Evolutionary conservation across 1,284 basidiomycete species (phyloP), one percentile per base, ranked within the genome.

Genomic region (Tilletia indica): DNA sequence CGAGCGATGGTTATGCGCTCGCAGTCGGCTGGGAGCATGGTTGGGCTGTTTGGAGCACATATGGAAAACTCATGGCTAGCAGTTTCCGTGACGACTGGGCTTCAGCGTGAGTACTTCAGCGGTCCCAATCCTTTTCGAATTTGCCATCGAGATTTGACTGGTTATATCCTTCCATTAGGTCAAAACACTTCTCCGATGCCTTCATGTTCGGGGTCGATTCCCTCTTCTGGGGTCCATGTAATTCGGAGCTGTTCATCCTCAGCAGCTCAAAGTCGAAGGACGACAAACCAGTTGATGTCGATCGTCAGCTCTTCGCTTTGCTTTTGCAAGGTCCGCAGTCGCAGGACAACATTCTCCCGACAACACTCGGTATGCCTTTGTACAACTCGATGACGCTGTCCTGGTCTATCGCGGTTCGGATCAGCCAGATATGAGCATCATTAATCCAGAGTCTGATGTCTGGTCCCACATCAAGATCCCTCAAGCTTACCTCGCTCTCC

Each of bases 371-470:
- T 96, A 97, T 81, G 95, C 93, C 0, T 97, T 98, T 85, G 87
- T 97, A 48, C 94, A 97, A 85, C 90, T 96, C 88, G 94, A 98
- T 80, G 94, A 98, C 81, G 89, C 93, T 51, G 91, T 94, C 0
- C 88, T 97, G 3, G 90, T 99, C n/a, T 99, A 98, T 83, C 89
- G 97, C 72, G 96, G 97, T 2, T 92, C 93, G 25, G 96, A 99
- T 85, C 94, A 97, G 85, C 94, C 94, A 8, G 96, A 99, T 82
- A 92, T 97, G 90, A 95, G 93, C 81, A 91, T 99, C 67, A 97
- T 99, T 83, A 97, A 97, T 81, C 96, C 96, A n/a, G 95, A 97
- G 81, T 93, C 93, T 2, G 96, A 98, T 80, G 94, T 97, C 8
- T 97, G 95, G 94, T 93, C 97, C 78, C 91, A 93, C 85, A 92